Conservation (phyloP, 2,329 filamentous ascomycete genomes). For the Stagonosporopsis vannaccii region DNA sequence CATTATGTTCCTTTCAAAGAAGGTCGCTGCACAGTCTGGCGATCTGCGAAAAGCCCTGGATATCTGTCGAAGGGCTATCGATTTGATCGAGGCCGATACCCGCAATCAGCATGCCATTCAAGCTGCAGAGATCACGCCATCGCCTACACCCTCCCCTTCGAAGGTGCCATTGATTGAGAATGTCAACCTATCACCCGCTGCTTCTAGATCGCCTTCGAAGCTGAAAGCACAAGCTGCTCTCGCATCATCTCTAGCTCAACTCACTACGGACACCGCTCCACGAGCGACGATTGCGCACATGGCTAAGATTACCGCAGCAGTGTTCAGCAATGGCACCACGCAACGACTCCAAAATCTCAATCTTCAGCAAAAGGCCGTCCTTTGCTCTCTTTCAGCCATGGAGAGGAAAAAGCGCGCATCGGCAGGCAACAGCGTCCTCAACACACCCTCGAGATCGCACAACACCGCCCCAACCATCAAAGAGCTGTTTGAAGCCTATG, state of each 20-base stretch:
- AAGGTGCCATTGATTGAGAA: constrained; percentile 84
- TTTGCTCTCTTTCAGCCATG: constrained; percentile 87
- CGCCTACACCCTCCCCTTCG: constrained; percentile 67
- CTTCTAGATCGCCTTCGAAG: constrained; percentile 52
- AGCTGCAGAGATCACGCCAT: constrained; percentile 55
- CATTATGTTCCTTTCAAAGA: constrained; percentile 92
- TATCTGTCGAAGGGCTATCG: constrained; percentile 87
- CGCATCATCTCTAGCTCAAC: constrained; percentile 60
- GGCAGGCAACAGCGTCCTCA: constrained; percentile 36
- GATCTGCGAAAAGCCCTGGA: constrained; percentile 96
- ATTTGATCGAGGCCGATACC: constrained; percentile 86
- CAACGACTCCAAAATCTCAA: constrained; percentile 89
- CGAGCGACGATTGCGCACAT: constrained; percentile 89
- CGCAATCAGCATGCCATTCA: constrained; percentile 73
- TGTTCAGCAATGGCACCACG: constrained; percentile 86
- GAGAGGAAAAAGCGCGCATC: constrained; percentile 73
- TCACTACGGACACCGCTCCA: constrained; percentile 82
- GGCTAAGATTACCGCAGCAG: constrained; percentile 86
- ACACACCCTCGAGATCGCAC: constrained; percentile 54
- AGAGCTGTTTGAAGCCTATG: constrained; percentile 83
- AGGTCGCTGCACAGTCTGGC: constrained; percentile 91
- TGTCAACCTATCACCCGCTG: constrained; percentile 69
- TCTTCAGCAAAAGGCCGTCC: constrained; percentile 92
- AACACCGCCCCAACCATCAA: constrained; percentile 80
- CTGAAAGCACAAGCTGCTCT: constrained; percentile 34